A percentile compares a stretch with the other conserved stretches of the same genome.
Evolutionary conservation across 2,329 filamentous ascomycete species (phyloP).

Genomic region (Apiospora saccharicola): DNA sequence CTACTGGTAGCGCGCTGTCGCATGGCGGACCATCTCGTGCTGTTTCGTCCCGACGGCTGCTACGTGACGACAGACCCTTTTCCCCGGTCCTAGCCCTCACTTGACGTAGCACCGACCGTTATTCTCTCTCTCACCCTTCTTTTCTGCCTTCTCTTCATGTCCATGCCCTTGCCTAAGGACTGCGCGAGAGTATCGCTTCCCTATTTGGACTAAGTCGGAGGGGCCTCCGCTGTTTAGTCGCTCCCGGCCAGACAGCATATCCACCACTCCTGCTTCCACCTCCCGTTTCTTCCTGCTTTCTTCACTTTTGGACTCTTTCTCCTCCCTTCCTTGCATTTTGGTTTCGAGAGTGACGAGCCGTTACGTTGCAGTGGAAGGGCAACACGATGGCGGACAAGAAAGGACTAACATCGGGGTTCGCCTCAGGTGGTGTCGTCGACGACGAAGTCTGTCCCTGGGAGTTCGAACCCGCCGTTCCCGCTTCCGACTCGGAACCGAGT

Average conservation of each 20-base stretch:
- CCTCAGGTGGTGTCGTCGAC: slow-evolving; percentile 32
- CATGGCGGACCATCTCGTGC: slow-evolving; percentile 15
- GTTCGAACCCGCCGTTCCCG: slow-evolving; percentile 17
- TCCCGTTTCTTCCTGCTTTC: not conserved
- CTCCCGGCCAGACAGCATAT: not conserved
- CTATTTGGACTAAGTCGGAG: slow-evolving; percentile 10
- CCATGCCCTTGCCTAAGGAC: not conserved
- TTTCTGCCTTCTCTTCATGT: not conserved
- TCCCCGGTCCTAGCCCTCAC: slow-evolving; percentile 12
- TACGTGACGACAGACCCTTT: slow-evolving; percentile 22
- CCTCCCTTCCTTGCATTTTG: not conserved
- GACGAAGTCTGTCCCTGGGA: slow-evolving; percentile 23
- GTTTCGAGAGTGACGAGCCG: not conserved
- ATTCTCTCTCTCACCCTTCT: not conserved
- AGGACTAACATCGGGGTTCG: slow-evolving; percentile 39
- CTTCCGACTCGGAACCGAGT: slow-evolving; percentile 16
- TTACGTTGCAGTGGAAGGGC: slow-evolving; percentile 27
- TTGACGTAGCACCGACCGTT: slow-evolving; percentile 15
- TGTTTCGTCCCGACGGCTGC: slow-evolving; percentile 23
- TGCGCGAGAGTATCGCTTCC: slow-evolving; percentile 13
- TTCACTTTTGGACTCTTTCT: not conserved
- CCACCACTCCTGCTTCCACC: slow-evolving; percentile 1
- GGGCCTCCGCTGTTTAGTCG: slow-evolving; percentile 12
- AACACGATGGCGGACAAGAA: slow-evolving; percentile 37
- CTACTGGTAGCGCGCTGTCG: slow-evolving; percentile 18